Conservation (phyloP, 257 asterid genomes). For the Salvia hispanica region DNA sequence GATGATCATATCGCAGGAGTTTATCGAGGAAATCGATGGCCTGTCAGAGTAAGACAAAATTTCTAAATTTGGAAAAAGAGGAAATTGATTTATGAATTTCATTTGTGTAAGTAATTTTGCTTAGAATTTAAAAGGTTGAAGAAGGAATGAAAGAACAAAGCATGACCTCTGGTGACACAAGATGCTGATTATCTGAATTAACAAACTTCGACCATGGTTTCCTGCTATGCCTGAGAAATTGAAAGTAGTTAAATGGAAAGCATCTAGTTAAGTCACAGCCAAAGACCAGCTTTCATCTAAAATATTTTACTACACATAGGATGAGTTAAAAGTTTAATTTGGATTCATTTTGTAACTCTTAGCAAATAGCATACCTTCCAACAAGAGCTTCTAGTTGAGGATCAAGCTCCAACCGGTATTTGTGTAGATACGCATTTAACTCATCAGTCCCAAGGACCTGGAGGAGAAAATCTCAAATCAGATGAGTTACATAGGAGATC, state of each 20-base stretch:
- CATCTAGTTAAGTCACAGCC: slow-evolving; percentile 9
- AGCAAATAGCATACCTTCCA: slow-evolving; percentile 62
- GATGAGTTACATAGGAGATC: neutral
- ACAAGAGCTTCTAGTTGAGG: slow-evolving; percentile 87
- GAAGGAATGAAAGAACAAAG: neutral
- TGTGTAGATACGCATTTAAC: slow-evolving; percentile 82
- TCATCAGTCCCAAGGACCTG: slow-evolving; percentile 97
- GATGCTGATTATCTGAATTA: slow-evolving; percentile 82
- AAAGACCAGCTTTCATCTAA: slow-evolving; percentile 9
- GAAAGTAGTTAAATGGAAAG: slow-evolving; percentile 9
- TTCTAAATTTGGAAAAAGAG: slow-evolving; percentile 7
- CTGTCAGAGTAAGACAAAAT: slow-evolving; percentile 31
- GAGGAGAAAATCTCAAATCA: slow-evolving; percentile 33
- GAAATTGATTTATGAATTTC: neutral
- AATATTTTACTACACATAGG: slow-evolving; percentile 4
- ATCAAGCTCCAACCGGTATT: slow-evolving; percentile 77
- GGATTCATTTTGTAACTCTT: neutral
- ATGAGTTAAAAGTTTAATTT: neutral
- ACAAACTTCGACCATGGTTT: slow-evolving; percentile 90
- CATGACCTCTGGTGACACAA: slow-evolving; percentile 83
- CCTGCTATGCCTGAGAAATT: slow-evolving; percentile 73
- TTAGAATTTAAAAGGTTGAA: neutral
- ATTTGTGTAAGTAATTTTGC: neutral
- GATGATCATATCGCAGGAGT: slow-evolving; percentile 91
- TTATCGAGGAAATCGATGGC: slow-evolving; percentile 80